A percentile compares a stretch with the other conserved stretches of the same genome.
Conservation (phyloP, 2,329 filamentous ascomycete genomes). For the Amesomyces nigricolor region DNA sequence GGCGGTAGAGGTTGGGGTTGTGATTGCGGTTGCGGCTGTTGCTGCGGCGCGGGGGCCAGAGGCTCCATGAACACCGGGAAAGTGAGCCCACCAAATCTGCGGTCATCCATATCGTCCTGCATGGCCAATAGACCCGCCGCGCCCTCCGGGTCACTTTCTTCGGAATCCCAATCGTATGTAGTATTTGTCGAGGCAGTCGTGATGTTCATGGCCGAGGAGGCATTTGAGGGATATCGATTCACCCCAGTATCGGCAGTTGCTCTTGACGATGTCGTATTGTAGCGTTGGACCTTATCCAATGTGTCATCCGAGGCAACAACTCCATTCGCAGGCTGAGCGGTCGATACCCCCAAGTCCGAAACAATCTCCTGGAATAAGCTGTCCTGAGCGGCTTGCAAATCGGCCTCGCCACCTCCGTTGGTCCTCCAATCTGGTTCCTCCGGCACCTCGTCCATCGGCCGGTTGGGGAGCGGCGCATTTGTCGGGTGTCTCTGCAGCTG, state of each 20-base stretch:
- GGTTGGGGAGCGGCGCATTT: conserved; percentile 53
- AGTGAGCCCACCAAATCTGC: conserved; percentile 53
- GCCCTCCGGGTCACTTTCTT: conserved; percentile 85
- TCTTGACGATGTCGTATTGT: conserved; percentile 45
- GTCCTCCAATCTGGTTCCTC: conserved; percentile 40
- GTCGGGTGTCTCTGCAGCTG: conserved; percentile 54
- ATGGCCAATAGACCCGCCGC: conserved; percentile 78
- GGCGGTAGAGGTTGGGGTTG: neutral
- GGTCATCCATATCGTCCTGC: conserved; percentile 72
- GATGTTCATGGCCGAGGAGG: conserved; percentile 36
- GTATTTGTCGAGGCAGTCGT: conserved; percentile 34
- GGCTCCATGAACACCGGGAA: conserved; percentile 43
- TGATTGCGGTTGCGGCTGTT: conserved; percentile 3
- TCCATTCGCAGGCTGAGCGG: conserved; percentile 42
- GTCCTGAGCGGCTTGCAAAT: conserved; percentile 43
- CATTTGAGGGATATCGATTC: conserved; percentile 37
- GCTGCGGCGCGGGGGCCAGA: conserved; percentile 18
- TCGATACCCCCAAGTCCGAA: conserved; percentile 42
- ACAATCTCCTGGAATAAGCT: conserved; percentile 55
- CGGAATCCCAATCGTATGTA: conserved; percentile 42
- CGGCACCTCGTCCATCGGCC: conserved; percentile 41
- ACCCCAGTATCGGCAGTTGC: conserved; percentile 33
- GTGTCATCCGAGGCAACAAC: conserved; percentile 43
- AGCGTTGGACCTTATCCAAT: conserved; percentile 42
- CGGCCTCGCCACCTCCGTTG: conserved; percentile 32